Percentiles rank a stretch among this genome's conserved stretches.
phyloP scores from a whole-genome alignment of 768 basidiomycete species.

The Pleurotus salmoneostramineus region DNA sequence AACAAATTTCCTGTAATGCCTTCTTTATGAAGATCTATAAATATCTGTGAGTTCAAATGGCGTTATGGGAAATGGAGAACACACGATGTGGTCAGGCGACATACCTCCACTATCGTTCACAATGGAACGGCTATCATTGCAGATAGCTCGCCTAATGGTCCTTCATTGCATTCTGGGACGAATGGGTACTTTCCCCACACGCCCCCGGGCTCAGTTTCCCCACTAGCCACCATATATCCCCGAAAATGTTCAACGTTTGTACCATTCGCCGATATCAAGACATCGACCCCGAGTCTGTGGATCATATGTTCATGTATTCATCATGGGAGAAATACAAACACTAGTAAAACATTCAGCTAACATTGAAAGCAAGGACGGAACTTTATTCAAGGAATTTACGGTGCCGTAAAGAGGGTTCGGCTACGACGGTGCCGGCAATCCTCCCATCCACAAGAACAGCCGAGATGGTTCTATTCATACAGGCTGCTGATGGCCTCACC shows the following conservation, averaged over 20 bases:
- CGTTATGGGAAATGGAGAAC: background rate
- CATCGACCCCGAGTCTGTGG: background rate
- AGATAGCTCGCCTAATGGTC: too few species aligned
- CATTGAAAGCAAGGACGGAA: too few species aligned
- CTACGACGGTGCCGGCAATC: conserved; percentile 18
- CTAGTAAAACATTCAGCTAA: too few species aligned
- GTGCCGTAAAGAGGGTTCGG: background rate
- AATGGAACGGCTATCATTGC: background rate
- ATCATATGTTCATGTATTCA: background rate
- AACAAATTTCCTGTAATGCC: background rate
- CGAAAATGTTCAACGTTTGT: background rate
- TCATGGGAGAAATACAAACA: background rate
- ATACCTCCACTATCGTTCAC: background rate
- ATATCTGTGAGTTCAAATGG: background rate
- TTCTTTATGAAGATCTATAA: background rate
- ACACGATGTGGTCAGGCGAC: background rate
- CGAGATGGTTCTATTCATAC: conserved; percentile 21
- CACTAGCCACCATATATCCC: too few species aligned
- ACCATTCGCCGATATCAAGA: background rate
- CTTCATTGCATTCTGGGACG: too few species aligned
- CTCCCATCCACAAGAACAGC: conserved; percentile 25
- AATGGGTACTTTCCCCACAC: too few species aligned
- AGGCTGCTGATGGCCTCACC: conserved; percentile 24
- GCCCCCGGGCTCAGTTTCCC: too few species aligned
- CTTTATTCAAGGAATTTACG: too few species aligned